A percentile compares a stretch with the other conserved stretches of the same genome.
These are phyloP conservation scores for Elsinoe australis DNA, from an alignment of 2,329 filamentous ascomycete genomes.

Conservation along the genomic window DNA sequence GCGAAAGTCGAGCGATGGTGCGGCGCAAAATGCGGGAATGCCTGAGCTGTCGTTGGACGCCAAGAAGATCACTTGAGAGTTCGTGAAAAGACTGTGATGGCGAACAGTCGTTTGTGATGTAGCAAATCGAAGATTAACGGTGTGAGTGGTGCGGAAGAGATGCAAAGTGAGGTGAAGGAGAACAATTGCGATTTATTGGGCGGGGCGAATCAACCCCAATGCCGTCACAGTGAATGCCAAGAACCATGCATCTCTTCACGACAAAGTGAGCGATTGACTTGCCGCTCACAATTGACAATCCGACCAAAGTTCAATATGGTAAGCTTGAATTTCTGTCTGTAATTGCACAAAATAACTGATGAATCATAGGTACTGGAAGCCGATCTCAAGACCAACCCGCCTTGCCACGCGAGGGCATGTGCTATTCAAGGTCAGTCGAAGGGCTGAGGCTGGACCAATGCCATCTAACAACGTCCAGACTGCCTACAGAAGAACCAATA, in stretches of 20 bases:
- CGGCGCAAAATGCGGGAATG: conserved; percentile 1
- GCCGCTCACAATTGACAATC: too few species aligned
- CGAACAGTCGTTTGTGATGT: too few species aligned
- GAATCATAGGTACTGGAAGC: conserved; percentile 49
- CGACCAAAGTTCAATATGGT: too few species aligned
- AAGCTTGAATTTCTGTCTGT: too few species aligned
- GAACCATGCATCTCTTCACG: neutral
- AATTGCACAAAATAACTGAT: too few species aligned
- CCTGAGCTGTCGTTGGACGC: too few species aligned
- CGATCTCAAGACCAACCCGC: conserved; percentile 65
- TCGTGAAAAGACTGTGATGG: too few species aligned
- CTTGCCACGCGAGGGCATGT: conserved; percentile 82
- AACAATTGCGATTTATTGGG: conserved; percentile 4
- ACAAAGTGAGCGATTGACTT: neutral
- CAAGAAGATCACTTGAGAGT: too few species aligned
- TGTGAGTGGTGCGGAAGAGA: too few species aligned
- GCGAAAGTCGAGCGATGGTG: neutral
- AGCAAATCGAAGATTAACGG: too few species aligned
- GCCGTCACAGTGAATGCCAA: conserved; percentile 9
- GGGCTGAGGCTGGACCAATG: too few species aligned
- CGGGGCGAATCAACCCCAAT: neutral
- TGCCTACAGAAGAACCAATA: conserved; percentile 80
- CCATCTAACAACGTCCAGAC: conserved; percentile 46
- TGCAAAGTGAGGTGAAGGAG: conserved; percentile 10
- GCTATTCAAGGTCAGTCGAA: conserved; percentile 76